Evolutionary conservation across 768 basidiomycete species (phyloP).

Genomic region (Leccinum arenicola): DNA sequence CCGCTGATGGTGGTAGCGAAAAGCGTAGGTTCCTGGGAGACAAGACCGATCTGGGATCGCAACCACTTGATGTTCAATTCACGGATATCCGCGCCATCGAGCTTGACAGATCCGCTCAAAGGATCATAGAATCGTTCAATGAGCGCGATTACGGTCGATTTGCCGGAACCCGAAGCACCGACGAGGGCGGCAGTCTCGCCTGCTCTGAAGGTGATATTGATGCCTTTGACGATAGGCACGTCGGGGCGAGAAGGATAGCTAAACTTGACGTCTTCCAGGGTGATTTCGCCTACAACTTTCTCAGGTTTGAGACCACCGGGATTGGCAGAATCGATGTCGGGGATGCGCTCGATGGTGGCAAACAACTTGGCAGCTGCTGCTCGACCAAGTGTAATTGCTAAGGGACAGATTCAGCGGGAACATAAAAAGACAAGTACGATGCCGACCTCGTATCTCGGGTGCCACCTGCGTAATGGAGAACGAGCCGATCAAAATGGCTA

Average conservation of each 20-base stretch:
- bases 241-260: background rate
- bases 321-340: background rate
- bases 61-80: background rate
- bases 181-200: background rate
- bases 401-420: background rate
- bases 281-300: background rate
- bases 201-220: background rate
- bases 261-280: background rate
- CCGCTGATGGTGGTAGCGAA: constrained; percentile 81
- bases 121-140: background rate
- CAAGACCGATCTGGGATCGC: background rate
- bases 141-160: background rate
- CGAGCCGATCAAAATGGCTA: no score
- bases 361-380: background rate
- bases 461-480: no score
- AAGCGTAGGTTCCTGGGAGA: background rate
- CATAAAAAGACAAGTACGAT: no score
- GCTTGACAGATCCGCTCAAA: background rate
- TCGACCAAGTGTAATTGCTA: background rate
- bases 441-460: no score
- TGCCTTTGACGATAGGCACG: background rate
- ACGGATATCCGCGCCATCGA: background rate
- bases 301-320: background rate
- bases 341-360: background rate
- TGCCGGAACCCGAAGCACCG: background rate